A percentile compares a stretch with the other conserved stretches of the same genome.
These are phyloP conservation scores for Fraxinus quadrangulata DNA, from an alignment of 257 asterid genomes.

Conservation along the genomic window DNA sequence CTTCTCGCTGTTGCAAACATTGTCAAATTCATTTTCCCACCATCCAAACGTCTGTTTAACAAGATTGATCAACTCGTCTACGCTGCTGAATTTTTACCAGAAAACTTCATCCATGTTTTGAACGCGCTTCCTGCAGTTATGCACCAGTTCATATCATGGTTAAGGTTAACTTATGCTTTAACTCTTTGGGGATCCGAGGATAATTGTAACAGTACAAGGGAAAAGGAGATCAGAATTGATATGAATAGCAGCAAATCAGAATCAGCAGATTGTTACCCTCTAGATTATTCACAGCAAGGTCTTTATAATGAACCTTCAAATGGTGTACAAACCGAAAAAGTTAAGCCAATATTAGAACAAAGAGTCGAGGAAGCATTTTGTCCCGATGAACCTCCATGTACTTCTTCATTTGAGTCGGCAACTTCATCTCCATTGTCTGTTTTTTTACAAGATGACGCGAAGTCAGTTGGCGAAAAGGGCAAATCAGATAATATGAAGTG, in stretches of 20 bases:
- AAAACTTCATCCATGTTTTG: slow-evolving; percentile 32
- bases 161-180: slow-evolving; percentile 32
- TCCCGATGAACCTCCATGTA: slow-evolving; percentile 32
- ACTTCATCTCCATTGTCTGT: slow-evolving; percentile 35
- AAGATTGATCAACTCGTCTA: slow-evolving; percentile 43
- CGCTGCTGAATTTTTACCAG: slow-evolving; percentile 43
- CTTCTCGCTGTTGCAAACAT: slow-evolving; percentile 35
- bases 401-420: slow-evolving; percentile 29
- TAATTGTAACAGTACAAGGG: slow-evolving; percentile 15
- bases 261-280: background rate
- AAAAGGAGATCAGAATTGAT: slow-evolving; percentile 49
- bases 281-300: slow-evolving; percentile 1
- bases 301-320: background rate
- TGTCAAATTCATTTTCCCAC: slow-evolving; percentile 51
- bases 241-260: background rate
- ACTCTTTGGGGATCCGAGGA: slow-evolving; percentile 22
- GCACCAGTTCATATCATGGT: slow-evolving; percentile 37
- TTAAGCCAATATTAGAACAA: slow-evolving; percentile 18
- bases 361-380: slow-evolving; percentile 30
- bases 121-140: slow-evolving; percentile 25
- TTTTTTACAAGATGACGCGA: slow-evolving; percentile 27
- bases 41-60: slow-evolving; percentile 41
- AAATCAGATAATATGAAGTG: background rate
- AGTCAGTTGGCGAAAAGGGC: slow-evolving; percentile 5
- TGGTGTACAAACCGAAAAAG: background rate